A percentile compares a stretch with the other conserved stretches of the same genome.
Evolutionary conservation across 352 stramenopile genomes (phyloP).

Genomic region (Pythium rishiriense): DNA sequence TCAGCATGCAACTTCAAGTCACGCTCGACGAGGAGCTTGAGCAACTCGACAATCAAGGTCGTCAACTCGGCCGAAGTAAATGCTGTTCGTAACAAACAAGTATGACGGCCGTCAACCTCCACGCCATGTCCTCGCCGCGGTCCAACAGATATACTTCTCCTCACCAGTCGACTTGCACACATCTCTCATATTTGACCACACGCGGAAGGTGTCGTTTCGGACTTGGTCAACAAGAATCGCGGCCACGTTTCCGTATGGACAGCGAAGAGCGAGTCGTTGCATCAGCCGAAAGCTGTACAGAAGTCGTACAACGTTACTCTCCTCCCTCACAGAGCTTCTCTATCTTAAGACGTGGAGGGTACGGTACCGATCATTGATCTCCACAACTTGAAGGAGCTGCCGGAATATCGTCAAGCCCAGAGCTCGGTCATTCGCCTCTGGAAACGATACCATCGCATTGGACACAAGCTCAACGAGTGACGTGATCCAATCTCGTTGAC

Average conservation of each 20-base stretch:
- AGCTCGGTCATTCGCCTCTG: slow-evolving; percentile 41
- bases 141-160: no score
- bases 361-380: slow-evolving; percentile 36
- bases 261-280: slow-evolving; percentile 42
- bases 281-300: slow-evolving; percentile 51
- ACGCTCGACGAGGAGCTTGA: slow-evolving; percentile 48
- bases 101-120: no score
- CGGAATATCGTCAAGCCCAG: slow-evolving; percentile 39
- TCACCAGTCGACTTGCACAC: no score
- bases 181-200: slow-evolving; percentile 35
- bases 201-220: slow-evolving; percentile 42
- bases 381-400: slow-evolving; percentile 35
- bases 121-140: no score
- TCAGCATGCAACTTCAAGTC: slow-evolving; percentile 63
- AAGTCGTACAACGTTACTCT: not conserved
- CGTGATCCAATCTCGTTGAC: slow-evolving; percentile 50
- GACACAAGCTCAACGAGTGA: slow-evolving; percentile 60
- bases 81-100: slow-evolving; percentile 12
- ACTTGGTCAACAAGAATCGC: slow-evolving; percentile 67
- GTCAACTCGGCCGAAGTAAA: slow-evolving; percentile 25
- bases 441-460: slow-evolving; percentile 72
- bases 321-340: not conserved
- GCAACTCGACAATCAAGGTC: slow-evolving; percentile 33
- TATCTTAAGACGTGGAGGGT: no score
- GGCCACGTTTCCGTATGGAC: slow-evolving; percentile 71